Conservation (phyloP, 352 stramenopile genomes). For the Pythium aristosporum region DNA sequence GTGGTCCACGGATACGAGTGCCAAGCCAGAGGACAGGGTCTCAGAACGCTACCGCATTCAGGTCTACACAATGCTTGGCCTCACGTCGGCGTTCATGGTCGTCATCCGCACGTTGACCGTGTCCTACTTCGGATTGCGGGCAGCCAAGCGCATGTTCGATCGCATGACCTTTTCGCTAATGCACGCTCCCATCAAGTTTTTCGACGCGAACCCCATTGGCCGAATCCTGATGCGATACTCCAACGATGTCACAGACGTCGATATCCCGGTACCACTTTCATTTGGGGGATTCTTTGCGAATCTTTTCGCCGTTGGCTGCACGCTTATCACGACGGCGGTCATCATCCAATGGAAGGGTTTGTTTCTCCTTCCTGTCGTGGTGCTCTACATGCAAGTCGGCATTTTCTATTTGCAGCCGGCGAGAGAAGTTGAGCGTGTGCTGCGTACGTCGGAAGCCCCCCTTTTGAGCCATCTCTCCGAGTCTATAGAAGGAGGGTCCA, state of each 20-base stretch:
- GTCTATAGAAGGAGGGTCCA: slow-evolving; percentile 36
- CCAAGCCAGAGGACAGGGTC: too few relatives aligned
- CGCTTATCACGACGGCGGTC: slow-evolving; percentile 55
- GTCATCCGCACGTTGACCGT: slow-evolving; percentile 10
- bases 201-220: slow-evolving; percentile 87
- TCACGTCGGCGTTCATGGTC: slow-evolving; percentile 10
- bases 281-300: slow-evolving; percentile 47
- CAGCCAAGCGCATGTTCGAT: slow-evolving; percentile 67
- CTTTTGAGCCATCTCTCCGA: slow-evolving; percentile 55
- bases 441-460: slow-evolving; percentile 40
- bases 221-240: slow-evolving; percentile 88
- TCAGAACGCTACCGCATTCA: too few relatives aligned
- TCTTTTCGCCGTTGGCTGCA: slow-evolving; percentile 58
- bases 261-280: slow-evolving; percentile 46
- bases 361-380: slow-evolving; percentile 62
- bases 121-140: slow-evolving; percentile 5
- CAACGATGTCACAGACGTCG: slow-evolving; percentile 79
- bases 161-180: slow-evolving; percentile 79
- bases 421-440: slow-evolving; percentile 48
- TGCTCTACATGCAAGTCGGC: slow-evolving; percentile 69
- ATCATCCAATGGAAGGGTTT: slow-evolving; percentile 70
- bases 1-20: too few relatives aligned
- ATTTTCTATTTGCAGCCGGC: slow-evolving; percentile 48
- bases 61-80: too few relatives aligned
- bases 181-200: slow-evolving; percentile 85